These are phyloP conservation scores for Leersia perrieri DNA, from an alignment of 176 grass and related monocot genomes.

Conservation along the genomic window DNA sequence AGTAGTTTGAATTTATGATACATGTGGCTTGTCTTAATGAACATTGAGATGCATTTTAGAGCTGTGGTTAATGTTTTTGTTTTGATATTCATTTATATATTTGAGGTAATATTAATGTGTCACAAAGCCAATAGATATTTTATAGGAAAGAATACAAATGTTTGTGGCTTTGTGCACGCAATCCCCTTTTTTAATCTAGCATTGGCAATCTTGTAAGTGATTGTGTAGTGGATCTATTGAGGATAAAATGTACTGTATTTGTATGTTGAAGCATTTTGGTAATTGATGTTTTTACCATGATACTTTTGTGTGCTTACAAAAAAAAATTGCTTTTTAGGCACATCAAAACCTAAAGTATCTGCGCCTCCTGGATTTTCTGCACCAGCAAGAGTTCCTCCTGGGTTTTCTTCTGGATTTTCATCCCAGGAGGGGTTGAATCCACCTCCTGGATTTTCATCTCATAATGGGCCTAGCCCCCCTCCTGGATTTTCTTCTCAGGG, in stretches of 20 bases:
- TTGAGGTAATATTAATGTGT: conserved; percentile 8
- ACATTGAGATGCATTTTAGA: conserved; percentile 15
- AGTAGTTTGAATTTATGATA: conserved; percentile 25
- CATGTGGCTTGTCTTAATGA: not conserved
- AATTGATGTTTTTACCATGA: conserved; percentile 27
- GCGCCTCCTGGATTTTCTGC: conserved; percentile 61
- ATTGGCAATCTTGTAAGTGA: conserved; percentile 11
- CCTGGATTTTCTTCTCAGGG: conserved; percentile 55
- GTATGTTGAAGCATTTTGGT: not conserved
- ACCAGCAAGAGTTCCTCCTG: conserved; percentile 57
- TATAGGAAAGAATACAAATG: not conserved
- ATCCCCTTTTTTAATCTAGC: not conserved
- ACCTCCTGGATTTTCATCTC: conserved; percentile 50
- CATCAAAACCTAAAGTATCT: conserved; percentile 46
- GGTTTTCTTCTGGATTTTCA: conserved; percentile 57
- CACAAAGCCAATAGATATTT: not conserved
- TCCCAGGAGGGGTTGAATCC: conserved; percentile 54
- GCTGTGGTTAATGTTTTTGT: conserved; percentile 8
- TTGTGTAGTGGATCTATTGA: conserved; percentile 13
- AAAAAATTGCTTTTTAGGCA: conserved; percentile 24
- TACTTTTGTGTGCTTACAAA: conserved; percentile 18
- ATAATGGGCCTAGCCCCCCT: conserved; percentile 46
- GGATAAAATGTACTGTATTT: not conserved
- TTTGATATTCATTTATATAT: not conserved
- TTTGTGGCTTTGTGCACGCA: not conserved